Base-by-base conservation (phyloP, 1,284 basidiomycete genomes). In the Moesziomyces antarcticus region DNA sequence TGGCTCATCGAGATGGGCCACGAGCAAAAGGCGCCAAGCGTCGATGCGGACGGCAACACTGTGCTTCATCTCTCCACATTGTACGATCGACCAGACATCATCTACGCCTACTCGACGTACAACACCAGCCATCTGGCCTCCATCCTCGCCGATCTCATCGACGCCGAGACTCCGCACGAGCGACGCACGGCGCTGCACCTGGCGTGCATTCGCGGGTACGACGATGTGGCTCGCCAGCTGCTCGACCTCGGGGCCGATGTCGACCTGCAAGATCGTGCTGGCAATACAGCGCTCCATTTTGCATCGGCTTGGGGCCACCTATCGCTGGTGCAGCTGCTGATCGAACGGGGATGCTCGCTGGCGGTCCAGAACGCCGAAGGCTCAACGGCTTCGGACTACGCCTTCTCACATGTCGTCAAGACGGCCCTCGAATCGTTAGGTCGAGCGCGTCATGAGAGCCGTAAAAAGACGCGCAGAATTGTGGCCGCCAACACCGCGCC, bases 261-360 rank as follows among this genome's bases (percentile, higher is more conserved):
- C 62, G 91, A 96, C 85, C 85, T 96, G 53, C 88, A 93, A 10
- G 94, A 97, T 85, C 89, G 93, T 60, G 89, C 92, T 84, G 95
- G 95, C 33, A 96, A 97, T 81, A 93, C 93, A 1, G 91, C 95
- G 16, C 85, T 97, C 54, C 95, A 98, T 84, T 94, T 94, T 78
- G 83, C 45, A 8, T 61, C 73, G 14, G 50, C 60, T 58, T 61
- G 40, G 59, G 53, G 62, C 6, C 59, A 69, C 14, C 47, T 79
- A 13, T 83, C 93, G 89, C 89, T 93, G 40, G 90, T 97, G 5
- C 92, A 93, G 84, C 85, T 94, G 18, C 87, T 98, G 43, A 92
- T 97, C 65, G 93, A 95, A 82, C 87, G 91, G 59, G 94, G 93
- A 1, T 96, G 93, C 79, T 89, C 90, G 74, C 92, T 90, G 79